phyloP scores from a whole-genome alignment of 139 green algal species.

The Chlamydomonas asymmetrica region DNA sequence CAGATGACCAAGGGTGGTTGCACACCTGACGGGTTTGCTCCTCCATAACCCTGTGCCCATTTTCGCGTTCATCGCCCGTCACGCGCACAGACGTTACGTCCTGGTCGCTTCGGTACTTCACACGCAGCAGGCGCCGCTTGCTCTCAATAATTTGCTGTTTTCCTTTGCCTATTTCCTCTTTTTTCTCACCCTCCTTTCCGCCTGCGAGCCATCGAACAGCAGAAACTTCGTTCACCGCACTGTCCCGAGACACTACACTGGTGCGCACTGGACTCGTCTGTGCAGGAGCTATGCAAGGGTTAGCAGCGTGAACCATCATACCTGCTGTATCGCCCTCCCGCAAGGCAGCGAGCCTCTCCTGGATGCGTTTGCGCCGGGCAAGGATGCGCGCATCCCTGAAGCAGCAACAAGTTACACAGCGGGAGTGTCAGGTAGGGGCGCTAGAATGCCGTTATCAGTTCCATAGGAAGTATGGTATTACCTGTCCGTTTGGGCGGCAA shows the following conservation, averaged over 20 bases:
- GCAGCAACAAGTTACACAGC: no score
- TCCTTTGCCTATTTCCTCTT: conserved; percentile 60
- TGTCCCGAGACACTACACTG: no score
- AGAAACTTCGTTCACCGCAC: no score
- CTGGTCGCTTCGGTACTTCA: conserved; percentile 57
- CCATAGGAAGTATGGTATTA: no score
- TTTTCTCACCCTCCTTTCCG: conserved; percentile 55
- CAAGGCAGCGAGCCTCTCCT: conserved; percentile 57
- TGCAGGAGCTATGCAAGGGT: no score
- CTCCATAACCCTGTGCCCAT: conserved; percentile 54
- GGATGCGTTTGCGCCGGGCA: conserved; percentile 56
- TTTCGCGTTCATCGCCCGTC: conserved; percentile 61
- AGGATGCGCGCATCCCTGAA: conserved; percentile 54
- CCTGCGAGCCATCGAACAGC: conserved; percentile 33
- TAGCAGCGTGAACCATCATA: no score
- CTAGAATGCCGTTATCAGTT: no score
- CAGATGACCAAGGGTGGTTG: no score
- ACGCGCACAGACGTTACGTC: conserved; percentile 64
- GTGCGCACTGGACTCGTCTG: no score
- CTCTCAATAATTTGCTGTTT: conserved; percentile 73
- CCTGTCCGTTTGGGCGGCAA: conserved; percentile 21
- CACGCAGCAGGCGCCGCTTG: conserved; percentile 53
- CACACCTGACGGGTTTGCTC: conserved; percentile 66
- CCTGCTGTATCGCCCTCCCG: conserved; percentile 53
- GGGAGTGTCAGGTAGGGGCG: no score